These are phyloP conservation scores for Silene latifolia DNA, from an alignment of 148 eudicot species.

Conservation along the genomic window DNA sequence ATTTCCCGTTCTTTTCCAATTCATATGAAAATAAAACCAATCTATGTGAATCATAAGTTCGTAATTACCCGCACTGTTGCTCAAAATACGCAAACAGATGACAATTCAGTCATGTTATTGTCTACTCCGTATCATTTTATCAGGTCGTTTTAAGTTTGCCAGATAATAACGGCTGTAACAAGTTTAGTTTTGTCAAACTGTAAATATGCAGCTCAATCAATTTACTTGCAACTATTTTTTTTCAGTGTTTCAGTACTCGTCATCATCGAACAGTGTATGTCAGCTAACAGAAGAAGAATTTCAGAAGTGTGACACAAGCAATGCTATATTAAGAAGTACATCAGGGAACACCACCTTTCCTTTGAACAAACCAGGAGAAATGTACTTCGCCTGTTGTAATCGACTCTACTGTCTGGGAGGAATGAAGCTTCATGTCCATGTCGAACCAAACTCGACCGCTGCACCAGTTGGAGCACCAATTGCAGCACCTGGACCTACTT, in stretches of 20 bases:
- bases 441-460: constrained; percentile 30
- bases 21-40: not conserved
- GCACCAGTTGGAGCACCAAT: constrained; percentile 36
- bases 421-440: constrained; percentile 65
- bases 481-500: constrained; percentile 27
- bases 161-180: no score
- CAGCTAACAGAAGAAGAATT: constrained; percentile 51
- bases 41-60: not conserved
- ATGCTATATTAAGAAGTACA: constrained; percentile 29
- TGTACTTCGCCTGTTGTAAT: constrained; percentile 66
- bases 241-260: constrained; percentile 70
- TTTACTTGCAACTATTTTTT: not conserved
- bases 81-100: not conserved
- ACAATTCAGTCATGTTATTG: no score
- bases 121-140: no score
- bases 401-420: constrained; percentile 67
- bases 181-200: no score
- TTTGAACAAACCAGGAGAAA: constrained; percentile 54
- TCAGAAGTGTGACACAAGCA: constrained; percentile 52
- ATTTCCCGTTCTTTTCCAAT: not conserved
- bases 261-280: constrained; percentile 44
- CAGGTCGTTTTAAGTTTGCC: no score
- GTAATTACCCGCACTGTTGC: not conserved
- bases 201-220: not conserved
- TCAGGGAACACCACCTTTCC: constrained; percentile 59